These are phyloP conservation scores for Pharus latifolius DNA, from an alignment of 176 grass and related monocot species.

Conservation along the genomic window DNA sequence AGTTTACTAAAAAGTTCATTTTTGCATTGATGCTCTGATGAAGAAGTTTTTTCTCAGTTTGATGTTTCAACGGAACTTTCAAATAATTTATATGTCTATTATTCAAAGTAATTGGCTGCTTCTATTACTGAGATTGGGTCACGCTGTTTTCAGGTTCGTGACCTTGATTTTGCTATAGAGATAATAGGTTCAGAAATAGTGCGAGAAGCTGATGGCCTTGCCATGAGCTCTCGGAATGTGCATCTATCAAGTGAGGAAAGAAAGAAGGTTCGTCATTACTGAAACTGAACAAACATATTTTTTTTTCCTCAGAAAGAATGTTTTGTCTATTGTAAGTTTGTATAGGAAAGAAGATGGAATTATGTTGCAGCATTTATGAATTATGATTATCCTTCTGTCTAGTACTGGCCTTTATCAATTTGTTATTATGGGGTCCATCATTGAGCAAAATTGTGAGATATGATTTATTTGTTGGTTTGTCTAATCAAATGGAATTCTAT, in stretches of 20 bases:
- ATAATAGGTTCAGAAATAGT: conserved; percentile 50
- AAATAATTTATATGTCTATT: not conserved
- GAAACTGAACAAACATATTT: conserved; percentile 11
- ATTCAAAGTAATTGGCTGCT: not conserved
- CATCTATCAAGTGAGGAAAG: conserved; percentile 39
- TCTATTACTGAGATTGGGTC: not conserved
- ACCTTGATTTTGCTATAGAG: conserved; percentile 45
- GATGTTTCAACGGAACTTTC: not conserved
- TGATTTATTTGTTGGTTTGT: not conserved
- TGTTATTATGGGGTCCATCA: not conserved
- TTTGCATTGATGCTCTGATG: not conserved
- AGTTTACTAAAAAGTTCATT: not conserved
- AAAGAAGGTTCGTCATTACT: conserved; percentile 49
- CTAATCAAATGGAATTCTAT: not conserved
- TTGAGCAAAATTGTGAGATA: not conserved
- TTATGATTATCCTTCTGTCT: not conserved
- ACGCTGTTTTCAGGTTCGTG: conserved; percentile 38
- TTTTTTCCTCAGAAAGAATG: not conserved
- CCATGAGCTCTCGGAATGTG: conserved; percentile 73
- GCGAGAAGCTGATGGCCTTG: conserved; percentile 48
- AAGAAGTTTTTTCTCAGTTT: not conserved
- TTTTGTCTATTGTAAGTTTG: not conserved
- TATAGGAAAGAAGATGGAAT: not conserved
- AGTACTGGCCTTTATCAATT: not conserved
- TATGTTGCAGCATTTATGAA: not conserved